phyloP scores from a whole-genome alignment of 192 early-diverging fungal genomes.

The Chytriomyces confervae region DNA sequence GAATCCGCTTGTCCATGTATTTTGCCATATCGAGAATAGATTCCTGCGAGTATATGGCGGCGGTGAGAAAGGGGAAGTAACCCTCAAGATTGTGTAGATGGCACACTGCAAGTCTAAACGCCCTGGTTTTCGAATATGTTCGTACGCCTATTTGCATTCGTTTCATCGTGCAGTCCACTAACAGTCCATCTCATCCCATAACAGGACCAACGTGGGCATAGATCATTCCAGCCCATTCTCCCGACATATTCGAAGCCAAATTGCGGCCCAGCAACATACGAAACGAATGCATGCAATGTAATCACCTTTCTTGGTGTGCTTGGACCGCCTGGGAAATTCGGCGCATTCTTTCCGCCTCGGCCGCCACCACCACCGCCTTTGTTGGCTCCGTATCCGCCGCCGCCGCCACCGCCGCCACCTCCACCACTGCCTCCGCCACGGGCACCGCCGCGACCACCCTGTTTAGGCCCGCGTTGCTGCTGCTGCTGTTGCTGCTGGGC shows the following conservation, averaged over 20 bases:
- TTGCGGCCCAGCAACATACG: no score
- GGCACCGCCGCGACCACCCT: conserved; percentile 16
- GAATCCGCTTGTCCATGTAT: conserved; percentile 90
- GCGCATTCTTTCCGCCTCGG: conserved; percentile 50
- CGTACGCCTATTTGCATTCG: conserved; percentile 47
- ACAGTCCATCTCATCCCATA: no score
- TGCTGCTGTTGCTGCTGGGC: conserved; percentile 1
- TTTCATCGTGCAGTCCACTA: no score
- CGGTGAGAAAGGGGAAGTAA: neutral
- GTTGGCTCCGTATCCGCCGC: conserved; percentile 52
- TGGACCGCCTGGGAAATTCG: conserved; percentile 30
- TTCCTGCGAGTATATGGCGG: conserved; percentile 61
- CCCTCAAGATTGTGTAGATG: conserved; percentile 3
- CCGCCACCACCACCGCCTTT: conserved; percentile 57
- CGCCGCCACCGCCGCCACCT: conserved; percentile 54
- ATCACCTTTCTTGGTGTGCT: conserved; percentile 30
- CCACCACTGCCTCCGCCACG: conserved; percentile 39
- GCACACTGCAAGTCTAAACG: conserved; percentile 11
- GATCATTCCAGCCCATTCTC: no score
- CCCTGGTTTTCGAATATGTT: conserved; percentile 23
- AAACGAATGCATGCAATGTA: no score
- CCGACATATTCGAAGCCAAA: no score
- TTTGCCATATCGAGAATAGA: conserved; percentile 91
- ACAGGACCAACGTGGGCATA: no score
- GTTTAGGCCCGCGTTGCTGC: neutral